These are phyloP conservation scores for Pythium oligandrum DNA, from an alignment of 352 stramenopile species.

Conservation along the genomic window DNA sequence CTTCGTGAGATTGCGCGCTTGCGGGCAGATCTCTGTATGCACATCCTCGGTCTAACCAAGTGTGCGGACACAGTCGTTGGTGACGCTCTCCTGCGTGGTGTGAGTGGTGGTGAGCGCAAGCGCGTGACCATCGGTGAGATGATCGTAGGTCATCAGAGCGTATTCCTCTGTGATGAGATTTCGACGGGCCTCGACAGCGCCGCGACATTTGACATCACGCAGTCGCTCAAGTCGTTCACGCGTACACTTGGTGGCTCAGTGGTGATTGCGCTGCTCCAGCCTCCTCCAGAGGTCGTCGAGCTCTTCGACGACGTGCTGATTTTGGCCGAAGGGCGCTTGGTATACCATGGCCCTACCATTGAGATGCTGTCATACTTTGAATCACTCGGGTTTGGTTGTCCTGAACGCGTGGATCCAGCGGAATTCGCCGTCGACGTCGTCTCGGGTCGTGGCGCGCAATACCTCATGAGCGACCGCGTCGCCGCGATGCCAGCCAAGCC, in stretches of 20 bases:
- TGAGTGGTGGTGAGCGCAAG: slow-evolving; percentile 83
- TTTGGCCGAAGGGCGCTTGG: slow-evolving; percentile 75
- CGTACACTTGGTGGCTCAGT: slow-evolving; percentile 28
- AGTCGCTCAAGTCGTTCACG: slow-evolving; percentile 36
- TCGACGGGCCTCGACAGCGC: slow-evolving; percentile 87
- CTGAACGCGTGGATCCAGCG: slow-evolving; percentile 22
- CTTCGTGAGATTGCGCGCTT: slow-evolving; percentile 45
- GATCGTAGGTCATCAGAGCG: slow-evolving; percentile 47
- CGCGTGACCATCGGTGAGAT: slow-evolving; percentile 91
- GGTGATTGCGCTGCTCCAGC: slow-evolving; percentile 32
- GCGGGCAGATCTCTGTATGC: slow-evolving; percentile 42
- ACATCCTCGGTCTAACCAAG: slow-evolving; percentile 65
- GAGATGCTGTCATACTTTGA: slow-evolving; percentile 67
- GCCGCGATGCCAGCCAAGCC: slow-evolving; percentile 3
- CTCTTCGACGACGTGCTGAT: slow-evolving; percentile 92
- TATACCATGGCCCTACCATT: slow-evolving; percentile 76
- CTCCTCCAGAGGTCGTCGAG: slow-evolving; percentile 84
- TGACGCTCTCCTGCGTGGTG: slow-evolving; percentile 74
- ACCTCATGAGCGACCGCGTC: background rate
- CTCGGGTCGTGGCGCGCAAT: slow-evolving; percentile 24
- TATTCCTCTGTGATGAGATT: slow-evolving; percentile 88
- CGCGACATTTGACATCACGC: slow-evolving; percentile 87
- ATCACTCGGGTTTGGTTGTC: slow-evolving; percentile 40
- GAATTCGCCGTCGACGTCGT: slow-evolving; percentile 34
- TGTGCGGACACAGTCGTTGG: slow-evolving; percentile 87